A percentile compares a stretch with the other conserved stretches of the same genome.
These are phyloP conservation scores for Pichia norvegensis DNA, from an alignment of 1,139 yeast species.

Conservation along the genomic window DNA sequence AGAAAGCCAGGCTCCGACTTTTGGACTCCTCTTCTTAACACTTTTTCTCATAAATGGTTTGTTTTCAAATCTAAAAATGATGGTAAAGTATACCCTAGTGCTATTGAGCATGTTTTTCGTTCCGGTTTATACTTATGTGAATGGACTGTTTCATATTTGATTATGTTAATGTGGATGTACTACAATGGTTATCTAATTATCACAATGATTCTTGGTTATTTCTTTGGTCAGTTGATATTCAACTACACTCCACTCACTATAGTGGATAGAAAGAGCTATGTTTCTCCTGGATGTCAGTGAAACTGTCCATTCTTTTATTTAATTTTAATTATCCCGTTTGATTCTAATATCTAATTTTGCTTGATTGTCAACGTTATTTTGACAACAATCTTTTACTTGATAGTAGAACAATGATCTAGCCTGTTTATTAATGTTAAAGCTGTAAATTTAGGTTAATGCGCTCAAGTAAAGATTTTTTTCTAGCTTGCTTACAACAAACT, in stretches of 20 bases:
- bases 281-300: neutral
- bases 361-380: too few relatives aligned
- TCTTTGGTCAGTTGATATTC: slow-evolving; percentile 49
- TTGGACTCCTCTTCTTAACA: slow-evolving; percentile 27
- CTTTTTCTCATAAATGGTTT: slow-evolving; percentile 39
- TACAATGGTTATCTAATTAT: slow-evolving; percentile 63
- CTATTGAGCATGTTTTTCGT: slow-evolving; percentile 44
- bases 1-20: slow-evolving; percentile 15
- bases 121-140: slow-evolving; percentile 45
- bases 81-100: slow-evolving; percentile 30
- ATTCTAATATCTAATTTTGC: too few relatives aligned
- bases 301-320: too few relatives aligned
- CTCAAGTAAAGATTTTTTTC: too few relatives aligned
- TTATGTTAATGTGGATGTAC: slow-evolving; percentile 68
- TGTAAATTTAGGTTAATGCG: too few relatives aligned
- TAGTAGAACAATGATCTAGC: too few relatives aligned
- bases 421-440: too few relatives aligned
- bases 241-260: slow-evolving; percentile 35
- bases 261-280: neutral
- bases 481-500: too few relatives aligned
- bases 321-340: too few relatives aligned
- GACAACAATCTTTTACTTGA: too few relatives aligned
- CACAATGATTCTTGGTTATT: slow-evolving; percentile 54
- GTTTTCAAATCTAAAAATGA: slow-evolving; percentile 14
- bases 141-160: slow-evolving; percentile 56